Evolutionary conservation across 495 filamentous ascomycete species (phyloP), one percentile per base, ranked within the genome.

Genomic region (Jackrogersella minutella): DNA sequence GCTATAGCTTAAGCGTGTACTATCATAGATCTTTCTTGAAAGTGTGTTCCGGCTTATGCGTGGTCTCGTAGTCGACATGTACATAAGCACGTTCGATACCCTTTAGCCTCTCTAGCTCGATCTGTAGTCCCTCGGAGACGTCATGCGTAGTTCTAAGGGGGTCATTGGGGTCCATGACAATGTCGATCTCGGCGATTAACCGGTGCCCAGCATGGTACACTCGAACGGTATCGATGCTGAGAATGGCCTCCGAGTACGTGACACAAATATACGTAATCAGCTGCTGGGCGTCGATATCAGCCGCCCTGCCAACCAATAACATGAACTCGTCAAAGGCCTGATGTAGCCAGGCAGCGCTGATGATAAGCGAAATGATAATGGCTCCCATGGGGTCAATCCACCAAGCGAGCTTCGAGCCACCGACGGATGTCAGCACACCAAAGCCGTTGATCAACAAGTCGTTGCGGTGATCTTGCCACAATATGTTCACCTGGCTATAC

Each of bases 321-420:
- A 96, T 84, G 79, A 97, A 97, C 78, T 99, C 94, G 53, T 82
- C 83, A 70, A 93, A 97, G 1, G 93, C 93, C 5, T 93, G 96
- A 51, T 86, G 82, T 13, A 90, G 77, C 95, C 95, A 99, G 58
- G 97, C 85, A 16, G 72, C 77, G 21, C 88, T 84, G 73, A 98
- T 91, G 22, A 97, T 71, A 5, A 86, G 61, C 11, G 92, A 95
- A 39, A 99, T 80, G 10, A 96, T 74, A 54, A 97, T 91, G 61
- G 95, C 94, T 59, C 95, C 95, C 78, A 91, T 88, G 0, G 95
- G 93, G 78, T 99, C 95, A 60, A 99, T 86, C 92, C 92, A 98
- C 95, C 96, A 98, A 37, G 78, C 83, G 36, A 98, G 79, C 79
- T 95, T 94, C 65, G 85, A 86, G 13, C 95, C 95, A 41, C 91